Percentiles rank a stretch among this genome's conserved stretches.
phyloP scores from a whole-genome alignment of 805 yeast genomes.

The Yamadazyma scolyti region DNA sequence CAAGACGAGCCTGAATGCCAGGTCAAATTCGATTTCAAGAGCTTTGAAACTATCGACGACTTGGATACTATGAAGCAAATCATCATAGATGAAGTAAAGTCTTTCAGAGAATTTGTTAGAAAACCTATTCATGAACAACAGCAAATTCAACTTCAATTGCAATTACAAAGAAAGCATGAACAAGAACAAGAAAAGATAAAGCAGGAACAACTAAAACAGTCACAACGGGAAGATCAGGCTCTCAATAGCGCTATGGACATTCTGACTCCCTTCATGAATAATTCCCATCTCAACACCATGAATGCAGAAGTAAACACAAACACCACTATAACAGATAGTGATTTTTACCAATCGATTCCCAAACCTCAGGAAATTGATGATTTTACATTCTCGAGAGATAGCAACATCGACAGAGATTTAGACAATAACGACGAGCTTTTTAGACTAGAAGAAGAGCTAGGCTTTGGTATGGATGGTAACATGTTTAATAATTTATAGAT shows the following conservation, averaged over 20 bases:
- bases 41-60: constrained; percentile 82
- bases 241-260: constrained; percentile 10
- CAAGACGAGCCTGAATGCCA: constrained; percentile 85
- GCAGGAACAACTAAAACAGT: constrained; percentile 20
- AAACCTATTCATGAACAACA: constrained; percentile 61
- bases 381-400: constrained; percentile 19
- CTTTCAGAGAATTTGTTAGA: constrained; percentile 78
- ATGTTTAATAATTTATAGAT: constrained; percentile 9
- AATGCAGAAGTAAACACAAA: constrained; percentile 17
- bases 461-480: constrained; percentile 43
- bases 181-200: constrained; percentile 12
- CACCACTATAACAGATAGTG: constrained; percentile 12
- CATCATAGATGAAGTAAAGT: constrained; percentile 75
- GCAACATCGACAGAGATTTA: constrained; percentile 7
- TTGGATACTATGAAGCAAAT: constrained; percentile 68
- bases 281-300: constrained; percentile 13
- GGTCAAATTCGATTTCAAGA: constrained; percentile 72
- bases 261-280: constrained; percentile 12
- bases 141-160: constrained; percentile 35
- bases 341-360: constrained; percentile 35
- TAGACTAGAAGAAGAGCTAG: constrained; percentile 41
- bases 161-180: constrained; percentile 25
- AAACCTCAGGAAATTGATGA: constrained; percentile 44
- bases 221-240: constrained; percentile 13
- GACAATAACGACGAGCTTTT: constrained; percentile 25